Base-by-base conservation (phyloP, 768 basidiomycete genomes). In the Boletales sp. region DNA sequence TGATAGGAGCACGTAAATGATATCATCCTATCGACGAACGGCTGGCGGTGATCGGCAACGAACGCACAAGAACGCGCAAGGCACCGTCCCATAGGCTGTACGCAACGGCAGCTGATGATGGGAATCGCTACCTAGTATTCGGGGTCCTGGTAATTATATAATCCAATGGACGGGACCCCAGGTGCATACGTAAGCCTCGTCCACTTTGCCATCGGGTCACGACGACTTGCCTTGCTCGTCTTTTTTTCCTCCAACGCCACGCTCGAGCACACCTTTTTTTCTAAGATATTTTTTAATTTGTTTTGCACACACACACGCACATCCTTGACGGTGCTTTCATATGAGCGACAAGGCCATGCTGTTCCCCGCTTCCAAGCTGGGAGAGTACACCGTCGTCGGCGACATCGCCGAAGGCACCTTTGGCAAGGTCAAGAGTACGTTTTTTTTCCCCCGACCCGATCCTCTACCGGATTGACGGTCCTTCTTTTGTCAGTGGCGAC, bases 401-500 rank as follows among this genome's bases (percentile, higher is more conserved):
- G 93, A 94, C 57, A 87, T 97, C 51, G 95, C 94, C 17, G 93
- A 94, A 57, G 96, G 96, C 4, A 95, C 92, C 11, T 99, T 98
- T 74, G 96, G 95, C 48, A 97, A 96, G 72, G 96, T 99, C 67
- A 98, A 97, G 79, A 90, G 95, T 96, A 70, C 69, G 92, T 82
- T 19, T 18, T 28, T 21, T 6, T 28, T 5, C 5, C 25, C 25
- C 25, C 25, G 3, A 28, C 25, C 25, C 4, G 25, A 28, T 35
- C 19, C 9, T 15, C 39, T 42, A 34, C 49, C 49, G 39, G 55
- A 50, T 59, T 57, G 56, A 57, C 53, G 21, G 21, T 41, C 55
- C 28, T 34, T 52, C 31, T 45, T 39, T 50, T 50, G 31, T 56
- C 45, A 98, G 94, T 94, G 82, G 95, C 94, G 37, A 83, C 81